Conservation (phyloP, 495 filamentous ascomycete species). For the Hapsidospora chrysogenum region DNA sequence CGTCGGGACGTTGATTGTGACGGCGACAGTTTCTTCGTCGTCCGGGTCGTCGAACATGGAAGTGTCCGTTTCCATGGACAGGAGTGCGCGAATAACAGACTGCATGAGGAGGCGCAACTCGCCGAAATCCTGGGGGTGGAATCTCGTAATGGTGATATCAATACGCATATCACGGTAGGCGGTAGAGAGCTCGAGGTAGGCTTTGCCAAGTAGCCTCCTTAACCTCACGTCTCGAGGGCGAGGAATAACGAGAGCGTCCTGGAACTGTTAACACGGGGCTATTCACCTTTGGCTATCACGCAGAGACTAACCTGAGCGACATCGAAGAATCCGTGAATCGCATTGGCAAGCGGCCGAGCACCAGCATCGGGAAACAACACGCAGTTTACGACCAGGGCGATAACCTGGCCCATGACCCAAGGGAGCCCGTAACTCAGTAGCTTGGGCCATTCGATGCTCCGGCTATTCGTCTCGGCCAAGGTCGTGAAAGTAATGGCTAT, state of each 20-base stretch:
- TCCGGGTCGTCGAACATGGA: constrained; percentile 17
- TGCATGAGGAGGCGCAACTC: constrained; percentile 35
- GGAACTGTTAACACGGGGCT: constrained; percentile 5
- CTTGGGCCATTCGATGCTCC: constrained; percentile 22
- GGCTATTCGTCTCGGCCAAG: constrained; percentile 26
- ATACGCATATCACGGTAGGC: constrained; percentile 36
- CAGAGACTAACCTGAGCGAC: constrained; percentile 15
- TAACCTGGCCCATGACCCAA: constrained; percentile 36
- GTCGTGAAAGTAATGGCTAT: constrained; percentile 35
- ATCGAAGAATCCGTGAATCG: constrained; percentile 25
- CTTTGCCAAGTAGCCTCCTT: constrained; percentile 22
- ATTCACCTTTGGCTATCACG: not conserved
- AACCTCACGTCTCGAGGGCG: constrained; percentile 4
- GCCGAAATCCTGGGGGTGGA: constrained; percentile 27
- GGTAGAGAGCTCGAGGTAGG: constrained; percentile 38
- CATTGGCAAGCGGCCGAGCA: constrained; percentile 27
- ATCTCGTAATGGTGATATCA: constrained; percentile 32
- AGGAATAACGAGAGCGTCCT: constrained; percentile 24
- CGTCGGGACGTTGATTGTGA: not conserved
- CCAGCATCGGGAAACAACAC: constrained; percentile 35
- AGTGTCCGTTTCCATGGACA: constrained; percentile 26
- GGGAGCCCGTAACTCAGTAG: constrained; percentile 36
- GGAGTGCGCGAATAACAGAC: constrained; percentile 29
- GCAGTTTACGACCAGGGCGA: constrained; percentile 28
- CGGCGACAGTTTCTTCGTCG: too few species aligned